phyloP scores from a whole-genome alignment of 345 rosid species.

The Citrus maxima region DNA sequence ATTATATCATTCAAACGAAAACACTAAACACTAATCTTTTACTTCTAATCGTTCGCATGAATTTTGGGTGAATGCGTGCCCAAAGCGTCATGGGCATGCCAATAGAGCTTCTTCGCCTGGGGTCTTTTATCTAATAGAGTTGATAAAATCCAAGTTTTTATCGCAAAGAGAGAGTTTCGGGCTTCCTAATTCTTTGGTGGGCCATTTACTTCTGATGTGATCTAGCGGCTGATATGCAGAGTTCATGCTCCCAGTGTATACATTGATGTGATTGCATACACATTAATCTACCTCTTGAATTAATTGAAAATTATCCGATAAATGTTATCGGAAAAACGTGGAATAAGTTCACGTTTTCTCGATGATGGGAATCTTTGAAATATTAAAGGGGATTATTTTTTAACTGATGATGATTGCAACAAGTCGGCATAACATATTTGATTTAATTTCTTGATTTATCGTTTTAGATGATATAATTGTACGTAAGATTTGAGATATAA shows the following conservation, averaged over 20 bases:
- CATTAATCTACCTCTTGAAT: not conserved
- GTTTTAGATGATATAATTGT: not conserved
- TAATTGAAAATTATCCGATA: slow-evolving; percentile 1
- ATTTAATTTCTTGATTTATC: not conserved
- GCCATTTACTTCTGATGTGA: not conserved
- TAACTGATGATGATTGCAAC: not conserved
- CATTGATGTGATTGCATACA: not conserved
- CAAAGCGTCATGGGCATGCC: too few relatives aligned
- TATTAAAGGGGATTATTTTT: not conserved
- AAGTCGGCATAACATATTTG: not conserved
- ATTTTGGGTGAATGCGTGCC: too few relatives aligned
- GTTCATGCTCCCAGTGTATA: not conserved
- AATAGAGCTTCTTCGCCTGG: too few relatives aligned
- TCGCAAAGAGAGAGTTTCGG: too few relatives aligned
- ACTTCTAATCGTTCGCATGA: too few relatives aligned
- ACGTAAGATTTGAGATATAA: not conserved
- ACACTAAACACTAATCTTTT: too few relatives aligned
- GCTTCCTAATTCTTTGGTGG: too few relatives aligned
- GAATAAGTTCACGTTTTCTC: not conserved
- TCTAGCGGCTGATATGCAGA: not conserved
- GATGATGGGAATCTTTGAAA: not conserved
- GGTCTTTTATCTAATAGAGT: too few relatives aligned
- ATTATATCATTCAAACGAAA: too few relatives aligned
- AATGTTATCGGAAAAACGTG: not conserved
- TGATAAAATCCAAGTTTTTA: too few relatives aligned